Conservation (phyloP, 2,329 filamentous ascomycete genomes). For the Capronia coronata region DNA sequence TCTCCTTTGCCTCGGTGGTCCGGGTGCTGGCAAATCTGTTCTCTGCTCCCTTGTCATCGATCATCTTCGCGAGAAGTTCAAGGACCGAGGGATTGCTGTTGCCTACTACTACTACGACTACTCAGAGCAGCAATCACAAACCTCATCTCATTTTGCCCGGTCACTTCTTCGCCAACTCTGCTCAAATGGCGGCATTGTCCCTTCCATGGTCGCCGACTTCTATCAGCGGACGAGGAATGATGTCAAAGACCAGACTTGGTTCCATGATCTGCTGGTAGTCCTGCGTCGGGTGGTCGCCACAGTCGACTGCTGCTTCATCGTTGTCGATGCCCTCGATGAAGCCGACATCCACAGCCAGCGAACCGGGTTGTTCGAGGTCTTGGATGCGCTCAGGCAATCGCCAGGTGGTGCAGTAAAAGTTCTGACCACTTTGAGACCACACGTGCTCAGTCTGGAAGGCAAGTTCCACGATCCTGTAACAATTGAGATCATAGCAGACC, state of each 20-base stretch:
- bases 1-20: constrained; percentile 24
- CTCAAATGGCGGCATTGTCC: constrained; percentile 20
- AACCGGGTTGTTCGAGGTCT: constrained; percentile 21
- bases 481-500: constrained; percentile 21
- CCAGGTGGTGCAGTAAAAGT: constrained; percentile 14
- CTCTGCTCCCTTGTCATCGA: constrained; percentile 28
- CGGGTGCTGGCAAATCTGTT: constrained; percentile 26
- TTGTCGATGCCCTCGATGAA: constrained; percentile 31
- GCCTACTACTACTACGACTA: constrained; percentile 33
- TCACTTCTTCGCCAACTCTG: constrained; percentile 30
- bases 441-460: constrained; percentile 13
- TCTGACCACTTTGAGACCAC: constrained; percentile 26
- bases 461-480: constrained; percentile 16
- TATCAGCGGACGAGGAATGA: constrained; percentile 26
- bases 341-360: constrained; percentile 23
- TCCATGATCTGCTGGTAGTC: constrained; percentile 23
- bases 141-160: constrained; percentile 23
- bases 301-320: constrained; percentile 24
- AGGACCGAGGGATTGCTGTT: constrained; percentile 21
- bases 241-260: constrained; percentile 24
- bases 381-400: constrained; percentile 19
- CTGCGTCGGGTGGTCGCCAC: constrained; percentile 22
- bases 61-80: constrained; percentile 17
- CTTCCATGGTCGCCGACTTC: constrained; percentile 26
- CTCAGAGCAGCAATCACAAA: constrained; percentile 29